Conservation (phyloP, 148 eudicot genomes). For the Nepenthes gracilis region DNA sequence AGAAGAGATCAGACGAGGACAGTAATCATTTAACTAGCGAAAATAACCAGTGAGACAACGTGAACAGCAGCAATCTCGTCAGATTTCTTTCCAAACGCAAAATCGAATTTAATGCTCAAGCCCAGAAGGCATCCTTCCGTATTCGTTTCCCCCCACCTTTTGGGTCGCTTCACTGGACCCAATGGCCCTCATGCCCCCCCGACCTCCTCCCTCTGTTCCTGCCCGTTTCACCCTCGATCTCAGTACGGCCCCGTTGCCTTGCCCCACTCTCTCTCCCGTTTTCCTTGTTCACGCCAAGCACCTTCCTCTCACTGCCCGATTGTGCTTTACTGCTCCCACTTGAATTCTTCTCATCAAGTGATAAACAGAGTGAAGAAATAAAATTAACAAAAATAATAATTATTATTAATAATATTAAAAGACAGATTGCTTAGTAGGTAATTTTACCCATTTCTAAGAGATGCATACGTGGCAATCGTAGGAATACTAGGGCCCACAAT, state of each 20-base stretch:
- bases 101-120: too few species aligned
- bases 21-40: conserved; percentile 14
- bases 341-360: too few species aligned
- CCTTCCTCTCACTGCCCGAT: background rate
- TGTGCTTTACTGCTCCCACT: too few species aligned
- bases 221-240: conserved; percentile 4
- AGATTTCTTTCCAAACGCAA: too few species aligned
- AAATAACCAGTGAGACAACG: conserved; percentile 9
- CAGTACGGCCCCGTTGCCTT: conserved; percentile 9
- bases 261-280: background rate
- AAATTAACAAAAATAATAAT: background rate
- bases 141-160: too few species aligned
- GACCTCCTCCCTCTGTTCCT: background rate
- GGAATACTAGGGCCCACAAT: too few species aligned
- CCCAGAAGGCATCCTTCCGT: too few species aligned
- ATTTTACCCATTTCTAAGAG: too few species aligned
- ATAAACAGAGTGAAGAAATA: too few species aligned
- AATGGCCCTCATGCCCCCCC: too few species aligned
- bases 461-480: too few species aligned
- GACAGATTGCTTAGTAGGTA: background rate
- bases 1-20: background rate
- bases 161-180: too few species aligned
- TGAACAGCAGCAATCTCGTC: background rate
- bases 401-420: background rate
- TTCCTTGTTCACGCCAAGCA: conserved; percentile 1